Evolutionary conservation across 768 basidiomycete species (phyloP).

Genomic region (Porphyrellus cyaneotinctus): DNA sequence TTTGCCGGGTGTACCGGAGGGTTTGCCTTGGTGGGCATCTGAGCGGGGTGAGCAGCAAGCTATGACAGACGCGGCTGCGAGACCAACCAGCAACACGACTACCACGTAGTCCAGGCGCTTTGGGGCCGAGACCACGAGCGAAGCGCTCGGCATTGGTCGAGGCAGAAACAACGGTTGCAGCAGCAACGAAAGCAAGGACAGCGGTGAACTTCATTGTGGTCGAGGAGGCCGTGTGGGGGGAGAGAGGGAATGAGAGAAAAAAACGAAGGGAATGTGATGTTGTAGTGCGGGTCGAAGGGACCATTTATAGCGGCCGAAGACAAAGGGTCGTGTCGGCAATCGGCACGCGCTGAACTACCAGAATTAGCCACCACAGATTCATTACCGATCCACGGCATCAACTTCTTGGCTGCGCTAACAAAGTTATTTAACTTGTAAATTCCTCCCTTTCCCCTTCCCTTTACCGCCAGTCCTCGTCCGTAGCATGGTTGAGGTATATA

Average conservation of each 20-base stretch:
- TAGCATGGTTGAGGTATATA: too few relatives aligned
- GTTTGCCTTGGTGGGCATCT: constrained; percentile 36
- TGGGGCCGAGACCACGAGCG: constrained; percentile 49
- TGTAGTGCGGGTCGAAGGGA: neutral
- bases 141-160: constrained; percentile 53
- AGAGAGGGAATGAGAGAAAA: neutral
- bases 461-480: neutral
- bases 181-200: constrained; percentile 36
- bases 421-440: too few relatives aligned
- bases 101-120: constrained; percentile 37
- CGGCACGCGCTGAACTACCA: neutral
- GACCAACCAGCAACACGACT: constrained; percentile 34
- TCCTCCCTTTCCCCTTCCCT: too few relatives aligned
- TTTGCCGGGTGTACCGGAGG: constrained; percentile 29
- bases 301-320: constrained; percentile 6
- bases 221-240: neutral
- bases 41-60: neutral
- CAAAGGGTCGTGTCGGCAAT: constrained; percentile 18
- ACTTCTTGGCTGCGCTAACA: neutral
- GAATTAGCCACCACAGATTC: neutral
- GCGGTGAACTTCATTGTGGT: constrained; percentile 28
- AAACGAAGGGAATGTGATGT: neutral
- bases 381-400: constrained; percentile 1
- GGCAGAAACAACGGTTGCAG: constrained; percentile 36
- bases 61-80: neutral